Conservation (phyloP, 2,329 filamentous ascomycete species). For the Plectosphaerella sp. region DNA sequence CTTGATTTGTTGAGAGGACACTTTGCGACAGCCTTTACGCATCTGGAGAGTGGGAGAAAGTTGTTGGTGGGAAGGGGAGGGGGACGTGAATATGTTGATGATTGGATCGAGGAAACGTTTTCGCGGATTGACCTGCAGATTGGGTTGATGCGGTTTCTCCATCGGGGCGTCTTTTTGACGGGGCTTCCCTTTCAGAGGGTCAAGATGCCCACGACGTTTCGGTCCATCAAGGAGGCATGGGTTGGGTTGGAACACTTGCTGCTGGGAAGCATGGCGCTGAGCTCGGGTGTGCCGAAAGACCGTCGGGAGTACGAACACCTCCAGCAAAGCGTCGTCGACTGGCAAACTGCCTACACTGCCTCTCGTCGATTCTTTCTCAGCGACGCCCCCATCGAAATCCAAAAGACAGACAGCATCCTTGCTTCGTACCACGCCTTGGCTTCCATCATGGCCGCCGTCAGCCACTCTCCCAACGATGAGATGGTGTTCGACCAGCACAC, state of each 20-base stretch:
- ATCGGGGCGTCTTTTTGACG: neutral
- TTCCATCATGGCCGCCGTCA: constrained; percentile 33
- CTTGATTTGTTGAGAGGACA: constrained; percentile 30
- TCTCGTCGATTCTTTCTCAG: constrained; percentile 11
- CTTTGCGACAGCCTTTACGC: constrained; percentile 28
- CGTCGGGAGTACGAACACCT: neutral
- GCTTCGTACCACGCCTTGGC: constrained; percentile 35
- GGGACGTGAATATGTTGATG: constrained; percentile 25
- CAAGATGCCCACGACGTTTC: neutral
- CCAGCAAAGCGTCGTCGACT: constrained; percentile 8
- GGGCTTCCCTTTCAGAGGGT: neutral
- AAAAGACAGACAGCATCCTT: constrained; percentile 19
- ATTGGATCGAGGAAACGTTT: constrained; percentile 39
- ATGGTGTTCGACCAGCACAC: constrained; percentile 29
- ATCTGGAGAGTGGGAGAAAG: constrained; percentile 37
- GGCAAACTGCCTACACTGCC: constrained; percentile 18
- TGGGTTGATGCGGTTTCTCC: constrained; percentile 13
- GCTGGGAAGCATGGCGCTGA: neutral
- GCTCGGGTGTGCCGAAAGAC: neutral
- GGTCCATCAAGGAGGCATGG: constrained; percentile 3
- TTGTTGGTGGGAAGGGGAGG: constrained; percentile 21
- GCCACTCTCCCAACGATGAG: constrained; percentile 24
- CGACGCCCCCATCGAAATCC: constrained; percentile 12
- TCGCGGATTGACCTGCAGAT: constrained; percentile 21
- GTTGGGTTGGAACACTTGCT: constrained; percentile 2